These are phyloP conservation scores for Stereocaulon alpinum DNA, from an alignment of 495 filamentous ascomycete species.

Conservation along the genomic window DNA sequence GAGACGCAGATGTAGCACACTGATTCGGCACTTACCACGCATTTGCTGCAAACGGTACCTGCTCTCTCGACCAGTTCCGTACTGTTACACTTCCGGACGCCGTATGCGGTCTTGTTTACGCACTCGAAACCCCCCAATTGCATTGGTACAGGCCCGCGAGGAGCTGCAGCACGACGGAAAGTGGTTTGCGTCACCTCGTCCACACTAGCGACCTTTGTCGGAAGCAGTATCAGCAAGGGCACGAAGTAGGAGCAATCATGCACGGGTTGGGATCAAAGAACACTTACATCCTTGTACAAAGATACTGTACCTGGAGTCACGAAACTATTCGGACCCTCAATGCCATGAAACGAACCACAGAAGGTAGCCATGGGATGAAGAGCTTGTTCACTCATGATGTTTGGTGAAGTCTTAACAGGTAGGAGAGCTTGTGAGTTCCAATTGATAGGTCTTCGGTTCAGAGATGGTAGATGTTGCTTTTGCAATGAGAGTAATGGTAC, in stretches of 20 bases:
- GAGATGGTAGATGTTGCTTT: no score
- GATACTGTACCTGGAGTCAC: no score
- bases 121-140: no score
- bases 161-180: no score
- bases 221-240: no score
- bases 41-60: slow-evolving; percentile 1
- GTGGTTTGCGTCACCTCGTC: no score
- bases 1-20: not conserved
- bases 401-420: not conserved
- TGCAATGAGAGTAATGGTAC: not conserved
- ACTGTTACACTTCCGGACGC: not conserved
- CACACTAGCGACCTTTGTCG: no score
- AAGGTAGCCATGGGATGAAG: not conserved
- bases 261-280: no score
- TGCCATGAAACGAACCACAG: not conserved
- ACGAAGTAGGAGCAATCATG: no score
- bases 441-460: not conserved
- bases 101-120: not conserved
- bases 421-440: not conserved
- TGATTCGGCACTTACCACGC: not conserved
- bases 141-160: no score
- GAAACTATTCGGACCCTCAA: not conserved
- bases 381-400: not conserved
- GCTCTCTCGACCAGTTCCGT: not conserved
- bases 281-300: no score